These are phyloP conservation scores for Fusarium equiseti DNA, from an alignment of 2,329 filamentous ascomycete species.

Conservation along the genomic window DNA sequence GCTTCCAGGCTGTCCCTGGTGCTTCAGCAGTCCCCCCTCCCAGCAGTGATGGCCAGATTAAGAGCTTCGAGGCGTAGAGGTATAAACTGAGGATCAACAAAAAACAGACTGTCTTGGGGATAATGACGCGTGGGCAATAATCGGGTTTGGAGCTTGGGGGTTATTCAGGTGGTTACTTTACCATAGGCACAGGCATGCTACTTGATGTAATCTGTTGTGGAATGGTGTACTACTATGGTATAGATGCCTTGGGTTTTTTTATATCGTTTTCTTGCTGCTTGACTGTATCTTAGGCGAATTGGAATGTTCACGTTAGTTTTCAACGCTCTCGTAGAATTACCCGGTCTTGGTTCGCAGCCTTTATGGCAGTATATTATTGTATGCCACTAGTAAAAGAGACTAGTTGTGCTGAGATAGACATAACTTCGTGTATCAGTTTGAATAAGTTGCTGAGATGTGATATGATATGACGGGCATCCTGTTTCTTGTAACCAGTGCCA, in stretches of 20 bases:
- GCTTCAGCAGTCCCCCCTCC: slow-evolving; percentile 64
- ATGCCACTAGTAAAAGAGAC: neutral
- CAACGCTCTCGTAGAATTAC: neutral
- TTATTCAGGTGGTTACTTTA: slow-evolving; percentile 4
- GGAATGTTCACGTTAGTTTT: slow-evolving; percentile 24
- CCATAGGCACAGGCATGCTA: slow-evolving; percentile 11
- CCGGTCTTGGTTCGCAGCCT: neutral
- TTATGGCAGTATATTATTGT: neutral
- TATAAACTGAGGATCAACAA: neutral
- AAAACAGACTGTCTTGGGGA: slow-evolving; percentile 7
- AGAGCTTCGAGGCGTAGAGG: slow-evolving; percentile 67
- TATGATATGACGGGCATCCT: too few relatives aligned
- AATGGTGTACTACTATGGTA: slow-evolving; percentile 37
- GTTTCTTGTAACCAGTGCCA: neutral
- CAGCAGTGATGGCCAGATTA: slow-evolving; percentile 66
- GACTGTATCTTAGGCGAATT: slow-evolving; percentile 35
- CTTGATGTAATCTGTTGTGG: slow-evolving; percentile 22
- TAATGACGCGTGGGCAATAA: slow-evolving; percentile 21
- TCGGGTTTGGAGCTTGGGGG: slow-evolving; percentile 33
- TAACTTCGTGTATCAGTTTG: too few relatives aligned
- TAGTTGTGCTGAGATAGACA: too few relatives aligned
- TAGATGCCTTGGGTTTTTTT: slow-evolving; percentile 33
- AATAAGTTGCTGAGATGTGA: too few relatives aligned
- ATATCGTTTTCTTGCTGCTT: slow-evolving; percentile 17
- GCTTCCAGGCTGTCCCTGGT: slow-evolving; percentile 62